phyloP scores from a whole-genome alignment of 371 early-diverging fungal species.

The Coemansia sp. region DNA sequence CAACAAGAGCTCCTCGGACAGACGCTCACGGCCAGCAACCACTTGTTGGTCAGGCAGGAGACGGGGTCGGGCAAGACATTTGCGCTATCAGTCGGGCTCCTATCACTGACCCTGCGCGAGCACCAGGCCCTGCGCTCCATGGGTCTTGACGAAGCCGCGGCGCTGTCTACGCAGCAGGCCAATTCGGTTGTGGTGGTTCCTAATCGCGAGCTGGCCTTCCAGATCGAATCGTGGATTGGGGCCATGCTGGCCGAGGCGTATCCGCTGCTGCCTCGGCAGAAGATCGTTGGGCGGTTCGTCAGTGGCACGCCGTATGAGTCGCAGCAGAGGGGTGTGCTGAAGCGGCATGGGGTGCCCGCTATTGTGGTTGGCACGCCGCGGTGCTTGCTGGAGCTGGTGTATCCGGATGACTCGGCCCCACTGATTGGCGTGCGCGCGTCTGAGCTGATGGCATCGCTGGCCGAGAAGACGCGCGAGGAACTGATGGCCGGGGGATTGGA shows the following conservation, averaged over 20 bases:
- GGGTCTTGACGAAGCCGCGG: no score
- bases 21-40: neutral
- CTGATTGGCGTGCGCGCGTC: no score
- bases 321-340: slow-evolving; percentile 9
- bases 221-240: slow-evolving; percentile 34
- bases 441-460: no score
- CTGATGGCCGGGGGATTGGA: neutral
- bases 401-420: neutral
- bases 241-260: slow-evolving; percentile 13
- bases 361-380: slow-evolving; percentile 41
- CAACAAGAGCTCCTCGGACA: neutral
- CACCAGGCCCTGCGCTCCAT: no score
- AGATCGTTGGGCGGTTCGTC: slow-evolving; percentile 37
- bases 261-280: slow-evolving; percentile 1
- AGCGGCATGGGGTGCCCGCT: slow-evolving; percentile 33
- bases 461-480: no score
- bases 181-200: slow-evolving; percentile 40
- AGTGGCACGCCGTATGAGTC: slow-evolving; percentile 8
- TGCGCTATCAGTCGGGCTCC: slow-evolving; percentile 9
- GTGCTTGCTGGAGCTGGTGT: slow-evolving; percentile 21
- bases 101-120: slow-evolving; percentile 18
- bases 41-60: slow-evolving; percentile 27
- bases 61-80: slow-evolving; percentile 50
- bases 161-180: neutral
- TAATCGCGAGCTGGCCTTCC: slow-evolving; percentile 47